phyloP scores from a whole-genome alignment of 352 stramenopile species.

The Globisporangium spiculum region DNA sequence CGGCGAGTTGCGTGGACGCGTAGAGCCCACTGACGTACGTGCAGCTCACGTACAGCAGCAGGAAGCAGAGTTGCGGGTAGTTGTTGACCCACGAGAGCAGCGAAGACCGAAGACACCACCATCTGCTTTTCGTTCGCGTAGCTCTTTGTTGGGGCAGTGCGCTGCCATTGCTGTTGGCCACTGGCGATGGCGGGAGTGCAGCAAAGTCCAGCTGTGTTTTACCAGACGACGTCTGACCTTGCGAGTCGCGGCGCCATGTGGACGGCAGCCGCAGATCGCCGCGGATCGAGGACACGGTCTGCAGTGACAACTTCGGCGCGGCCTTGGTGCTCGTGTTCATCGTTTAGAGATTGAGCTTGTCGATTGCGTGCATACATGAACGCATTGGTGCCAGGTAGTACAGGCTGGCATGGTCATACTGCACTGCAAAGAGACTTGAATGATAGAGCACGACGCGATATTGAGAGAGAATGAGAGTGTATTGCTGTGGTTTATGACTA shows the following conservation, averaged over 20 bases:
- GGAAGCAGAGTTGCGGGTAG: constrained; percentile 49
- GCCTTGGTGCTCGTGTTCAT: constrained; percentile 8
- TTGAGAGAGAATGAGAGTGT: neutral
- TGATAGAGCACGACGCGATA: neutral
- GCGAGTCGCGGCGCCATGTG: constrained; percentile 7
- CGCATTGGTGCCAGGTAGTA: neutral
- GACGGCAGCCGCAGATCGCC: constrained; percentile 18
- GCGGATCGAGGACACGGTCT: constrained; percentile 24
- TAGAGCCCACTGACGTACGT: constrained; percentile 42
- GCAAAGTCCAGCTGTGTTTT: neutral
- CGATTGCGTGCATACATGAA: neutral
- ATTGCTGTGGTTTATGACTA: neutral
- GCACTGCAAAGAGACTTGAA: constrained; percentile 1
- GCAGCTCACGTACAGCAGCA: constrained; percentile 46
- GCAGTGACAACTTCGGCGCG: constrained; percentile 16
- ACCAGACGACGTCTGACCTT: neutral
- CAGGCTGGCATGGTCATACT: neutral
- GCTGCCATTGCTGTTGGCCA: neutral
- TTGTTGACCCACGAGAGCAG: constrained; percentile 28
- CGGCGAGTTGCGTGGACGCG: constrained; percentile 34
- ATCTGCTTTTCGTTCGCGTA: neutral
- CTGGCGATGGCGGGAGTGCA: constrained; percentile 3
- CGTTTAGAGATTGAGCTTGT: neutral
- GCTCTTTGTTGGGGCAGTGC: neutral
- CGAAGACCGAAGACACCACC: neutral